These are phyloP conservation scores for Amylocarpus encephaloides DNA, from an alignment of 2,329 filamentous ascomycete genomes.

Conservation along the genomic window DNA sequence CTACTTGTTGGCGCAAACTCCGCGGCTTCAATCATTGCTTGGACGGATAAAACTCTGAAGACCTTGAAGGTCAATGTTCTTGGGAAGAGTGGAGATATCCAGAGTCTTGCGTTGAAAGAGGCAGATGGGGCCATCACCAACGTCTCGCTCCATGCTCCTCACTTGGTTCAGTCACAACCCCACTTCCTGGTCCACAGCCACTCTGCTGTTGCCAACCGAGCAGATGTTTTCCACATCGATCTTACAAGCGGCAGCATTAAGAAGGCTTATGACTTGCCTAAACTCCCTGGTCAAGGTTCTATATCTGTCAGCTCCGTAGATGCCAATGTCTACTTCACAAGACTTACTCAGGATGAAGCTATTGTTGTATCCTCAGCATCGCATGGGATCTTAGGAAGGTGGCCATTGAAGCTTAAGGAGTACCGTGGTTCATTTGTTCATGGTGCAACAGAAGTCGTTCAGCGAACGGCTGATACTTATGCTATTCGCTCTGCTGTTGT, in stretches of 20 bases:
- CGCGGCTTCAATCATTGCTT: slow-evolving; percentile 66
- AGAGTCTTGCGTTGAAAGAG: slow-evolving; percentile 46
- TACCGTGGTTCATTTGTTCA: slow-evolving; percentile 49
- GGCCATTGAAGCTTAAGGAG: slow-evolving; percentile 49
- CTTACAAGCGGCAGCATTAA: slow-evolving; percentile 59
- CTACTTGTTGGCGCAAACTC: slow-evolving; percentile 72
- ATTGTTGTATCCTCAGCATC: slow-evolving; percentile 70
- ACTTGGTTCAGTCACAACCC: slow-evolving; percentile 61
- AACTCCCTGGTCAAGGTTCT: slow-evolving; percentile 61
- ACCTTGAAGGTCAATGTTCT: slow-evolving; percentile 68
- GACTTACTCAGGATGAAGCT: slow-evolving; percentile 69
- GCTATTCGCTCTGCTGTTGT: slow-evolving; percentile 73
- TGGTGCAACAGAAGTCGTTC: slow-evolving; percentile 75
- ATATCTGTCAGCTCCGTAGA: slow-evolving; percentile 74
- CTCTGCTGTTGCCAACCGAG: slow-evolving; percentile 66
- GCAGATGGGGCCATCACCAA: slow-evolving; percentile 47
- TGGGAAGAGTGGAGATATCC: slow-evolving; percentile 46
- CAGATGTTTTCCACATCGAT: slow-evolving; percentile 80
- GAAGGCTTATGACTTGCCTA: slow-evolving; percentile 77
- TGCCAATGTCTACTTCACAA: slow-evolving; percentile 83
- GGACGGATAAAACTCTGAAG: slow-evolving; percentile 58
- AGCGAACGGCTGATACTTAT: slow-evolving; percentile 59
- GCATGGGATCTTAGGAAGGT: slow-evolving; percentile 68
- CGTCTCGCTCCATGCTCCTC: slow-evolving; percentile 65
- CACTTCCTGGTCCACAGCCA: slow-evolving; percentile 83